phyloP scores from a whole-genome alignment of 2,329 filamentous ascomycete species.

The Falciphora oryzae region DNA sequence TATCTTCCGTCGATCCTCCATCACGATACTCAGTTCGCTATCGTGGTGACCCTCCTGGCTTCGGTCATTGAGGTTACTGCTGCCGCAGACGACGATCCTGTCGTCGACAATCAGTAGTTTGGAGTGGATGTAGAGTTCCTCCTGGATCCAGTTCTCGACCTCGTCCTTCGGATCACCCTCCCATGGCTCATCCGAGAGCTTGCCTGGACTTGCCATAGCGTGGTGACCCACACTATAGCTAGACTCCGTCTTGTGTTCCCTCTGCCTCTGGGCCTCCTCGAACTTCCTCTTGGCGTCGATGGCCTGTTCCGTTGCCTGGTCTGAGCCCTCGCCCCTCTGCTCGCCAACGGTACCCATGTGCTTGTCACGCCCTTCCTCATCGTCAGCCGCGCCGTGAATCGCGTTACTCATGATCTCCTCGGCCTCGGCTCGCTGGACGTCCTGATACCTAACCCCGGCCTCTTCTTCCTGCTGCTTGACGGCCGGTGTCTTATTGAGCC shows the following conservation, averaged over 20 bases:
- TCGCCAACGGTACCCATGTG: constrained; percentile 40
- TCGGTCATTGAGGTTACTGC: constrained; percentile 88
- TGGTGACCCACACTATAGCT: constrained; percentile 62
- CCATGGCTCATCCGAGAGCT: constrained; percentile 65
- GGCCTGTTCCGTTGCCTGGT: constrained; percentile 32
- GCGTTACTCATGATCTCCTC: constrained; percentile 79
- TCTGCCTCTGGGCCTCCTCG: constrained; percentile 38
- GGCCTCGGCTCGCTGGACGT: constrained; percentile 81
- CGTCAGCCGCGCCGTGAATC: constrained; percentile 53
- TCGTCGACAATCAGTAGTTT: constrained; percentile 91
- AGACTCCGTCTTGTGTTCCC: constrained; percentile 25
- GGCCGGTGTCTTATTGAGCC: constrained; percentile 73
- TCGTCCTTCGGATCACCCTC: constrained; percentile 70
- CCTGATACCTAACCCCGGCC: constrained; percentile 73
- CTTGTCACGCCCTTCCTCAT: constrained; percentile 38
- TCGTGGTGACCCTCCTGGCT: constrained; percentile 85
- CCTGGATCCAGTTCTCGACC: constrained; percentile 84
- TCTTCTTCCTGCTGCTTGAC: constrained; percentile 71
- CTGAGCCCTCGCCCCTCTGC: constrained; percentile 26
- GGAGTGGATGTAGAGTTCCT: constrained; percentile 91
- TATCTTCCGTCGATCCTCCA: constrained; percentile 73
- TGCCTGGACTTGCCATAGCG: constrained; percentile 66
- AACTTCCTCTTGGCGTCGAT: constrained; percentile 46
- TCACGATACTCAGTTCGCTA: constrained; percentile 82
- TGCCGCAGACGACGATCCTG: constrained; percentile 75